Evolutionary conservation across 768 basidiomycete genomes (phyloP).

Genomic region (Cystofilobasidium macerans): DNA sequence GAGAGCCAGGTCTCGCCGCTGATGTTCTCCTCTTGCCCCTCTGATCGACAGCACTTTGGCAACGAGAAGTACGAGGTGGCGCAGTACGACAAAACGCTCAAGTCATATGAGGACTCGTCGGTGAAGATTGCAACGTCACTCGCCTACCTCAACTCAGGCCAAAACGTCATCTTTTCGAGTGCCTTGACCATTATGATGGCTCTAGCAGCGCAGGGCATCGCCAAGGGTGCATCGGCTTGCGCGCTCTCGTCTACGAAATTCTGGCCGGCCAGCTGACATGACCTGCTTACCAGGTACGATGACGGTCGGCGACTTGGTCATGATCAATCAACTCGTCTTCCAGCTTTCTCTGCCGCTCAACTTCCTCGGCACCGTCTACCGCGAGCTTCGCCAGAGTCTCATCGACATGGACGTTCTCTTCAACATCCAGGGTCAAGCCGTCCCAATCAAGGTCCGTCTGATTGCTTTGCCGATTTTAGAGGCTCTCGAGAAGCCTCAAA

Average conservation of each 20-base stretch:
- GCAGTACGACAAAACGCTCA: constrained; percentile 82
- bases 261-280: background rate
- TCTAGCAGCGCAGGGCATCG: constrained; percentile 83
- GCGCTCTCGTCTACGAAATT: background rate
- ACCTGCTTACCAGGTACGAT: constrained; percentile 58
- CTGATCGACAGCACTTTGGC: constrained; percentile 78
- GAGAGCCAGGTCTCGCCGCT: background rate
- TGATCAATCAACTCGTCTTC: constrained; percentile 98
- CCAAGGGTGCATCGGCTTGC: constrained; percentile 53
- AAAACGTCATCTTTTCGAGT: constrained; percentile 89
- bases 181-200: constrained; percentile 94
- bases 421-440: constrained; percentile 72
- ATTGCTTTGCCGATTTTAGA: too few relatives aligned
- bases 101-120: constrained; percentile 77
- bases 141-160: constrained; percentile 86
- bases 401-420: constrained; percentile 95
- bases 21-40: background rate
- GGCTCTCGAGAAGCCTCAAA: background rate
- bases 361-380: constrained; percentile 90
- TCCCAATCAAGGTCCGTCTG: constrained; percentile 50
- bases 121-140: constrained; percentile 91
- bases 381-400: constrained; percentile 88
- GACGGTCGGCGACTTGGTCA: constrained; percentile 96
- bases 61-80: constrained; percentile 84
- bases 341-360: constrained; percentile 92